Percentiles rank a stretch among this genome's conserved stretches.
phyloP scores from a whole-genome alignment of 2,329 filamentous ascomycete species.

The Microsporum audouinii region DNA sequence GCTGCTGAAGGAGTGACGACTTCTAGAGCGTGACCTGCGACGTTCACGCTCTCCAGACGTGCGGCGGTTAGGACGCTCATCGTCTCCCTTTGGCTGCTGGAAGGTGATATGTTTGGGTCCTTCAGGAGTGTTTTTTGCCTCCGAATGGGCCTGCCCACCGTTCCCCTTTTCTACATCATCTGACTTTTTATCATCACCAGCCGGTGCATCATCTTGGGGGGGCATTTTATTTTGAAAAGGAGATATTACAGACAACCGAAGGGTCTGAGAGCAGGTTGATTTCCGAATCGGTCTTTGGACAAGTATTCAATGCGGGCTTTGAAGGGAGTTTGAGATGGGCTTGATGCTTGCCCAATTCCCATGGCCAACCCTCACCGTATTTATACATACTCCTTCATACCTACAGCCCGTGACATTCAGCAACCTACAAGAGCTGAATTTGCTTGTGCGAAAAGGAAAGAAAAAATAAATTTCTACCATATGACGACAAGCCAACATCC shows the following conservation, averaged over 20 bases:
- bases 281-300: not conserved
- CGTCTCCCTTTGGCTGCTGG: not conserved
- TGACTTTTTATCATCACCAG: not conserved
- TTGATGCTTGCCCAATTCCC: not conserved
- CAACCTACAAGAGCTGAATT: not conserved
- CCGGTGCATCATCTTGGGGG: conserved; percentile 1
- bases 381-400: conserved; percentile 1
- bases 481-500: not conserved
- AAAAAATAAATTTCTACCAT: not conserved
- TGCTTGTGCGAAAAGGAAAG: not conserved
- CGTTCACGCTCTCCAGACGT: conserved; percentile 5
- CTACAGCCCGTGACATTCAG: not conserved
- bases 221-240: not conserved
- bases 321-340: not conserved
- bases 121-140: not conserved
- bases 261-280: not conserved
- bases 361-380: conserved; percentile 1
- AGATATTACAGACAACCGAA: not conserved
- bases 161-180: conserved; percentile 6
- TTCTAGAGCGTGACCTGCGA: conserved; percentile 6
- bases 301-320: not conserved
- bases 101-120: conserved; percentile 5
- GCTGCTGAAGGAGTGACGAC: conserved; percentile 9
- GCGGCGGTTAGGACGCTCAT: conserved; percentile 1
- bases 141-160: not conserved